Percentiles rank a stretch among this genome's conserved stretches.
Evolutionary conservation across 495 filamentous ascomycete genomes (phyloP).

Genomic region (Penicillium coprophilum): DNA sequence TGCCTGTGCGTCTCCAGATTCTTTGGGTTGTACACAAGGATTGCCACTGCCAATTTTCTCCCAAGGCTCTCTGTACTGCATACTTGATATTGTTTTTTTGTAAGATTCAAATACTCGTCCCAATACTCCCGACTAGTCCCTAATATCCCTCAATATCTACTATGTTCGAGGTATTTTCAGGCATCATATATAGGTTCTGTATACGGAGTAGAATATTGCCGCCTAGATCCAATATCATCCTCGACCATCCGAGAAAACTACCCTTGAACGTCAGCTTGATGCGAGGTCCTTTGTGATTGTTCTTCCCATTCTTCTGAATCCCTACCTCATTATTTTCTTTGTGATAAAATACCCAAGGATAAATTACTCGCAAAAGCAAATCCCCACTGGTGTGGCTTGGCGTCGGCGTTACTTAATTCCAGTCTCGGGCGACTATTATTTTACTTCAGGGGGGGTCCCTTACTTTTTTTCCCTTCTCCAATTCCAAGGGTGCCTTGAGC

Average conservation of each 20-base stretch:
- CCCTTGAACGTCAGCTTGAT: background rate
- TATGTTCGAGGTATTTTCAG: background rate
- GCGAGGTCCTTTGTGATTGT: background rate
- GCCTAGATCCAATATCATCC: background rate
- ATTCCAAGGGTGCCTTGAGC: slow-evolving; percentile 14
- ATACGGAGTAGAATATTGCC: background rate
- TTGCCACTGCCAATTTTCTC: background rate
- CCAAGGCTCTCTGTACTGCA: background rate
- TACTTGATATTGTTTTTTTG: no score
- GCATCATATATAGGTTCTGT: background rate
- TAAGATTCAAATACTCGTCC: background rate
- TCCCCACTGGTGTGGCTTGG: slow-evolving; percentile 28
- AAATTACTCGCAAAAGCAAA: slow-evolving; percentile 1
- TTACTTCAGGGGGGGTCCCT: slow-evolving; percentile 33
- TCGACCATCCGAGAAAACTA: background rate
- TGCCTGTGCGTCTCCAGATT: background rate
- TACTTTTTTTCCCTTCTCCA: slow-evolving; percentile 18
- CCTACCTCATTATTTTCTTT: background rate
- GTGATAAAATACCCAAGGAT: slow-evolving; percentile 4
- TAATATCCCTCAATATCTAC: background rate
- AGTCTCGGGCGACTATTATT: slow-evolving; percentile 30
- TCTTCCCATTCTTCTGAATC: background rate
- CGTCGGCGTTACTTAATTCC: slow-evolving; percentile 39
- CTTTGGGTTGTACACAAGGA: background rate
- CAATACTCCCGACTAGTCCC: no score